phyloP scores from a whole-genome alignment of 2,329 filamentous ascomycete genomes.

The Colletotrichum gloeosporioides region DNA sequence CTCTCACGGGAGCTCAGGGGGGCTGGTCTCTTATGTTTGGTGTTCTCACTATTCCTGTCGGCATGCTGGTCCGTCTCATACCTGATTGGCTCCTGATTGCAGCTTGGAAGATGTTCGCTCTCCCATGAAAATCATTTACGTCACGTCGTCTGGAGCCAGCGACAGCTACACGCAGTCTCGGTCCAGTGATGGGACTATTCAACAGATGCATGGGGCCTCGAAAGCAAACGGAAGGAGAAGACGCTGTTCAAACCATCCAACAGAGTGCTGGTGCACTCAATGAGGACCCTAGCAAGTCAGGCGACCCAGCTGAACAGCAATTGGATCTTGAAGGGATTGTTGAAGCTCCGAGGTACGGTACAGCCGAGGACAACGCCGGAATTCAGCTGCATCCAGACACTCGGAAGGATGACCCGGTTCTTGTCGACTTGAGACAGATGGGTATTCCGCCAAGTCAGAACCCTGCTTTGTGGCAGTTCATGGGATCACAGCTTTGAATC shows the following conservation, averaged over 20 bases:
- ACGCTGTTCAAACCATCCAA: background rate
- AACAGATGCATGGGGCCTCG: background rate
- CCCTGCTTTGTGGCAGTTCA: background rate
- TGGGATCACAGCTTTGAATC: background rate
- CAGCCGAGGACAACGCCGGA: background rate
- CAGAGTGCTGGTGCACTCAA: background rate
- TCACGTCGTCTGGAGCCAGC: background rate
- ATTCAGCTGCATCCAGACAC: background rate
- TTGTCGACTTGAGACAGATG: background rate
- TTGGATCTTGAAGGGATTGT: background rate
- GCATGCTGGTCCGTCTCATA: no score
- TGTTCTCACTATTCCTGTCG: no score
- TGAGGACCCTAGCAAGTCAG: background rate
- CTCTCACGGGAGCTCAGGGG: no score
- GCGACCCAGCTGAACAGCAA: background rate
- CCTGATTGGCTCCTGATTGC: no score
- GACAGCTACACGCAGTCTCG: background rate
- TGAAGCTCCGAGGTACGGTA: background rate
- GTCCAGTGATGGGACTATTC: background rate
- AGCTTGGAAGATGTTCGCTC: no score
- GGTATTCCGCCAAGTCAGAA: background rate
- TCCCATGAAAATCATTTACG: background rate
- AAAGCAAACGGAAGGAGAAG: background rate
- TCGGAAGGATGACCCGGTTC: background rate
- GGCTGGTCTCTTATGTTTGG: no score